Conservation (phyloP, 192 early-diverging fungal genomes). For the Linderina pennispora region DNA sequence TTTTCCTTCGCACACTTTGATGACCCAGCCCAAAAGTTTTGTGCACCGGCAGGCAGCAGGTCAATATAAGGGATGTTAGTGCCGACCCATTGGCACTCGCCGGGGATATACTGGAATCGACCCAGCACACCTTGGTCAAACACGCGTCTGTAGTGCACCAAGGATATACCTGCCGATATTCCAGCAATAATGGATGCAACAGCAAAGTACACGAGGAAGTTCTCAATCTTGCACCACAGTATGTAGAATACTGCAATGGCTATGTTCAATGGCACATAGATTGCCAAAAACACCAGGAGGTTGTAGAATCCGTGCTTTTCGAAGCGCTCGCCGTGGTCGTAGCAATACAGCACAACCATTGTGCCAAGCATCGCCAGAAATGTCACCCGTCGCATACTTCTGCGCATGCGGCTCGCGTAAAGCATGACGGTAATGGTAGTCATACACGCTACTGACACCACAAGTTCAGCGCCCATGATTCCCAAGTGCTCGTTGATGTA, state of each 20-base stretch:
- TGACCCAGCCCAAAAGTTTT: conserved; percentile 56
- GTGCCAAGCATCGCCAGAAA: conserved; percentile 4
- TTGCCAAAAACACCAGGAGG: conserved; percentile 48
- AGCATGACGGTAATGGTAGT: conserved; percentile 41
- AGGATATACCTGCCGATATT: conserved; percentile 5
- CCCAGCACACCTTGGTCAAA: conserved; percentile 34
- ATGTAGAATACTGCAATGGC: conserved; percentile 32
- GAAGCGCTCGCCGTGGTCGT: conserved; percentile 55
- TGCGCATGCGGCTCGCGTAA: conserved; percentile 30
- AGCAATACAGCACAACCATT: conserved; percentile 33
- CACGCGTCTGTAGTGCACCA: conserved; percentile 33
- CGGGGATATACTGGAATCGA: conserved; percentile 5
- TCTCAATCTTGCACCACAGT: conserved; percentile 23
- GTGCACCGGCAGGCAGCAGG: conserved; percentile 44
- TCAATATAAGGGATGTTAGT: conserved; percentile 46
- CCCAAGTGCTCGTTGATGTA: conserved; percentile 49
- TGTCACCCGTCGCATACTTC: conserved; percentile 13
- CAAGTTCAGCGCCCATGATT: conserved; percentile 38
- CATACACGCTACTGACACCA: conserved; percentile 40
- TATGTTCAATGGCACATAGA: conserved; percentile 47
- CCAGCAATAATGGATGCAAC: conserved; percentile 7
- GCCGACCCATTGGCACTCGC: conserved; percentile 47
- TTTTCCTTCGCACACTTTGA: conserved; percentile 21
- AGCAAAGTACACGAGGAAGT: conserved; percentile 35
- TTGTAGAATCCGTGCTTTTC: conserved; percentile 54